Evolutionary conservation across 176 grass and related monocot genomes (phyloP), one percentile per base, ranked within the genome.

Genomic region (Phragmites australis): DNA sequence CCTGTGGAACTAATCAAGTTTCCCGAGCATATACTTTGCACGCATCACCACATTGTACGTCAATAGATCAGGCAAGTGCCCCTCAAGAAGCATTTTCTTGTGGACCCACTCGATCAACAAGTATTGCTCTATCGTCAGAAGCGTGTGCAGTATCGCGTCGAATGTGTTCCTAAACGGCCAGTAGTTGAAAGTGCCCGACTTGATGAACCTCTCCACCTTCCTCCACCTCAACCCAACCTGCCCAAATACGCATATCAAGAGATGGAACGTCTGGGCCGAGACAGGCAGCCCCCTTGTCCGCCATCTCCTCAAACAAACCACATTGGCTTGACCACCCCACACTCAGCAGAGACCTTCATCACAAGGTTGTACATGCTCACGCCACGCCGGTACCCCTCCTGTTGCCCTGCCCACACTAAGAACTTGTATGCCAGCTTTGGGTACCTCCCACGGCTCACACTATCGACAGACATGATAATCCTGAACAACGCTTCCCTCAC

Each of bases 241-340:
- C 61, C 84, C 88, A 52, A 81, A 93, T 6, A 89, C 69, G 75
- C 87, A 91, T 77, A 97, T 88, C 55, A 97, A 79, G 68, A 97
- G 88, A 48, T 89, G 92, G 83, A 97, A 91, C 49, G 94, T 93
- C 52, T 78, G 69, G 16, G 91, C 78, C 74, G 91, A 91, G n/a
- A 91, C 73, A 8, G 91, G 88, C 21, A 97, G 74, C n/a, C 1
- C 89, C 91, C 65, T 84, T 93, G 11, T 81, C 68, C 0, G 85
- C 64, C 94, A 97, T 97, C 57, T 97, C 91, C 78, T 91, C 94
- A 37, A 89, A 66, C 65, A 97, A 46, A 17, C 91, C 94, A 89
- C 91, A 97, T 91, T 9, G 91, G 91, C 70, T 89, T 93, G 57
- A 97, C 75, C 81, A 91, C 89, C 30, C 84, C 82, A 23, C 91